phyloP scores from a whole-genome alignment of 2,329 filamentous ascomycete genomes.

The Neofusicoccum parvum region DNA sequence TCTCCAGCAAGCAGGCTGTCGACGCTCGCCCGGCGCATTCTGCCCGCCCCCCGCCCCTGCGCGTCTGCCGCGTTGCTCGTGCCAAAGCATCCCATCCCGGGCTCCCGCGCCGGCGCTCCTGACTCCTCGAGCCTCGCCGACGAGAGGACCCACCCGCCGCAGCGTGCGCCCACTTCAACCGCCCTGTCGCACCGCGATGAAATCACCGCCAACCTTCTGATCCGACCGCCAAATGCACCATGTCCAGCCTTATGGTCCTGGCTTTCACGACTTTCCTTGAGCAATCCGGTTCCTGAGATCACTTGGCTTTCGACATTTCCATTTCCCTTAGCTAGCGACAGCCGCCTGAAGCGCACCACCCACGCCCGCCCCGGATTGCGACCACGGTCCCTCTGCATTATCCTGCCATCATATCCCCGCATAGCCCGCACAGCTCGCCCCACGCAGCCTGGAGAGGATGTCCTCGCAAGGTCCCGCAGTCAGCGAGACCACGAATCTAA shows the following conservation, averaged over 20 bases:
- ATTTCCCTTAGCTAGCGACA: conserved; percentile 16
- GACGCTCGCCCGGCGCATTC: background rate
- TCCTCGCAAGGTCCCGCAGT: conserved; percentile 18
- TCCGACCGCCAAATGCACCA: conserved; percentile 51
- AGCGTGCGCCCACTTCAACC: conserved; percentile 22
- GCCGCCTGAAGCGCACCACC: conserved; percentile 27
- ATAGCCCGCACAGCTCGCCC: background rate
- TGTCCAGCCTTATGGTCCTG: conserved; percentile 51
- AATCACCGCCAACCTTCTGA: conserved; percentile 22
- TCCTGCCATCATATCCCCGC: conserved; percentile 16
- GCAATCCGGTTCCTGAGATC: conserved; percentile 49
- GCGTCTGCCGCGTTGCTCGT: background rate
- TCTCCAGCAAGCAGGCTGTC: conserved; percentile 4
- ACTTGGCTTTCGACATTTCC: conserved; percentile 23
- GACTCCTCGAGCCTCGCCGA: conserved; percentile 22
- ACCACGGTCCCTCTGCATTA: conserved; percentile 15
- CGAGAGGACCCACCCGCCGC: conserved; percentile 26
- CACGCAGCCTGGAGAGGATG: conserved; percentile 15
- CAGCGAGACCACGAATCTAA: conserved; percentile 31
- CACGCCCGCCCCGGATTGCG: conserved; percentile 16
- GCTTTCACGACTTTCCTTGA: conserved; percentile 55
- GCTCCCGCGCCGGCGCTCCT: conserved; percentile 19
- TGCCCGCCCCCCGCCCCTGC: background rate
- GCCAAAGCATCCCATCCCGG: conserved; percentile 2
- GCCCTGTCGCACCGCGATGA: conserved; percentile 18